Percentiles rank a stretch among this genome's conserved stretches.
phyloP scores from a whole-genome alignment of 2,329 filamentous ascomycete species.

The Aspergillus fructus region DNA sequence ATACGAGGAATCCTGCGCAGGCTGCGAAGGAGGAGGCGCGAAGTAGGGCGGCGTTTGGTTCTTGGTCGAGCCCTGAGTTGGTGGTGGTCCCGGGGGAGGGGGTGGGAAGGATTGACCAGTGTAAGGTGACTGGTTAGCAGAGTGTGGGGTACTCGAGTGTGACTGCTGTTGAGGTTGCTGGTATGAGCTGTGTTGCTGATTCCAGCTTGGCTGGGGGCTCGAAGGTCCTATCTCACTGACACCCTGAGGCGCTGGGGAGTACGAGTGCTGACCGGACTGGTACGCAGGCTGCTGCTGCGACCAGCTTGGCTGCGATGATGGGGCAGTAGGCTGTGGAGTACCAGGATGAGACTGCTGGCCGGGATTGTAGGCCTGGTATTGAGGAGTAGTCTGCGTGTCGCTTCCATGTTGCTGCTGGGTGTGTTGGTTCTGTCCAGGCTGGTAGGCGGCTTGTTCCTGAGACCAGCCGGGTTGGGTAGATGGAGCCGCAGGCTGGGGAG shows the following conservation, averaged over 20 bases:
- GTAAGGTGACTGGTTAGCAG: conserved; percentile 14
- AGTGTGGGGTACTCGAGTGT: conserved; percentile 7
- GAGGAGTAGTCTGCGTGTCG: neutral
- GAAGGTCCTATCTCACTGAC: neutral
- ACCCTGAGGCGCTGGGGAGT: neutral
- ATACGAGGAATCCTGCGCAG: conserved; percentile 30
- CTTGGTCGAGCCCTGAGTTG: conserved; percentile 18
- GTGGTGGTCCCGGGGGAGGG: conserved; percentile 36
- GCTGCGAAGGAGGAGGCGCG: conserved; percentile 42
- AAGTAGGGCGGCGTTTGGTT: conserved; percentile 40
- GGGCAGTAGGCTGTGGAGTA: neutral
- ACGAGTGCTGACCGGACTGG: neutral
- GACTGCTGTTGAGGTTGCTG: conserved; percentile 14
- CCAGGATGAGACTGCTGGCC: neutral
- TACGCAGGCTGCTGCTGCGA: neutral
- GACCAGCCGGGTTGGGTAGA: neutral
- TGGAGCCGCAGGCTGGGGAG: neutral
- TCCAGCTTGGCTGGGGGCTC: neutral
- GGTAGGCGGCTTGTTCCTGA: neutral
- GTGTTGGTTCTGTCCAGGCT: neutral
- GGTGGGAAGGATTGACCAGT: conserved; percentile 39
- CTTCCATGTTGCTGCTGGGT: neutral
- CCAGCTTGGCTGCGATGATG: neutral
- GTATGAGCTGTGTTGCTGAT: conserved; percentile 7
- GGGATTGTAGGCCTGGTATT: neutral